Evolutionary conservation across 352 stramenopile genomes (phyloP), one percentile per base, ranked within the genome.

Genomic region (Pythium utonaiense): DNA sequence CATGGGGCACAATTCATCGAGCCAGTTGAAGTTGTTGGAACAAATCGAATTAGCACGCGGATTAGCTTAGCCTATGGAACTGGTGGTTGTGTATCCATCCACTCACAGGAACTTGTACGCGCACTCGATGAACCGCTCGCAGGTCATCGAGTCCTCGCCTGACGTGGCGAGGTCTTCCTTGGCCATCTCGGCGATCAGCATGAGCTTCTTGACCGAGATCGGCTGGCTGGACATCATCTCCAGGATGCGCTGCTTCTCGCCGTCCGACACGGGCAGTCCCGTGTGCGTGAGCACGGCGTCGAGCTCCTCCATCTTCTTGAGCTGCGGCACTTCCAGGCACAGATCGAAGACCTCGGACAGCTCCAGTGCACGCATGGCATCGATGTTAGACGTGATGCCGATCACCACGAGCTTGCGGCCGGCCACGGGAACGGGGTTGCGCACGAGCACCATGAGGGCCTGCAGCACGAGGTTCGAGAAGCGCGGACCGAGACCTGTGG

Each of bases 381-480:
- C 72, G 24, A 95, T 87, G 54, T 95, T 91, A 42, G 89, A 97
- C 24, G 96, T 98, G 19, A 98, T 97, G 51, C 93, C 96, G 53
- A 99, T 96, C 38, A 99, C 86, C 41, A 99, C 77, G 10, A 99
- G 85, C 62, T 98, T 98, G 33, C 93, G 88, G 36, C 96, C 94
- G 59, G 91, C 85, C 28, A 93, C 89, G 1, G 91, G 89, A 59
- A 97, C 95, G 17, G 94, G 83, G 78, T 99, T 99, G 74, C 98
- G 98, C 40, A 99, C 83, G 55, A 99, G 72, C 38, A 99, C 96
- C 70, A 99, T 90, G 6, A 99, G 75, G 13, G 97, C 97, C 74
- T 99, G 98, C 33, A 99, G 77, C 41, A 99, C 96, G 28, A 95
- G 70, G 81, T 99, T 99, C 53, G 88, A 98, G 74, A 99, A 99